A percentile compares a stretch with the other conserved stretches of the same genome.
Evolutionary conservation across 768 basidiomycete species (phyloP).

Genomic region (Pleurotus pulmonarius): DNA sequence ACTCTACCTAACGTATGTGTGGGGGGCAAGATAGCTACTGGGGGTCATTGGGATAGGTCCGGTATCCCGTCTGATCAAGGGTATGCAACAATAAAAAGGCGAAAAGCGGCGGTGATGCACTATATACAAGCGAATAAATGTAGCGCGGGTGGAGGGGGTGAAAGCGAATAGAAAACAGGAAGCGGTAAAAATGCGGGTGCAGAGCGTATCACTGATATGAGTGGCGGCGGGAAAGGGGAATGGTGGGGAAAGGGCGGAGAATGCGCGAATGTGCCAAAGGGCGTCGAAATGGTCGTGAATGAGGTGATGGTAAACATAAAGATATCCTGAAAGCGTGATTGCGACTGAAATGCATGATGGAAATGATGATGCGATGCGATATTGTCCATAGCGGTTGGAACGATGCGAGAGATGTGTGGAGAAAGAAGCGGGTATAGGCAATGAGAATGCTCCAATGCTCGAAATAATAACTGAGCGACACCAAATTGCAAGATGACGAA

Average conservation of each 20-base stretch:
- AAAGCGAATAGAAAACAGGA: background rate
- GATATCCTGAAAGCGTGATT: conserved; percentile 7
- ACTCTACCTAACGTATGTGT: background rate
- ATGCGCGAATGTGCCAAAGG: background rate
- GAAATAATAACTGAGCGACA: conserved; percentile 7
- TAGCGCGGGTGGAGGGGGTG: background rate
- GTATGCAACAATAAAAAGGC: conserved; percentile 1
- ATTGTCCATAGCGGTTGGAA: conserved; percentile 6
- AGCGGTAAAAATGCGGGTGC: conserved; percentile 4
- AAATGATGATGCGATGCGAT: conserved; percentile 5
- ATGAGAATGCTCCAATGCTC: conserved; percentile 1
- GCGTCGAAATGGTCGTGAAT: background rate
- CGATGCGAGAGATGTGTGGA: background rate
- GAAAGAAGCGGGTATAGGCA: conserved; percentile 1
- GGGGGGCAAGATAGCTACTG: background rate
- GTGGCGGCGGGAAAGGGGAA: background rate
- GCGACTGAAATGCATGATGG: background rate
- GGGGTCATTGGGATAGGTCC: conserved; percentile 2
- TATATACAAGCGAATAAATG: conserved; percentile 5
- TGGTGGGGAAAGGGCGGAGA: background rate
- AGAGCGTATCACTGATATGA: background rate
- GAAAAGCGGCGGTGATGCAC: conserved; percentile 4
- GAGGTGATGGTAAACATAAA: conserved; percentile 3
- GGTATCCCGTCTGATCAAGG: conserved; percentile 6
- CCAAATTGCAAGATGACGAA: background rate